A percentile compares a stretch with the other conserved stretches of the same genome.
phyloP scores from a whole-genome alignment of 75 land plant genomes.

The Chamaecyparis obtusa region DNA sequence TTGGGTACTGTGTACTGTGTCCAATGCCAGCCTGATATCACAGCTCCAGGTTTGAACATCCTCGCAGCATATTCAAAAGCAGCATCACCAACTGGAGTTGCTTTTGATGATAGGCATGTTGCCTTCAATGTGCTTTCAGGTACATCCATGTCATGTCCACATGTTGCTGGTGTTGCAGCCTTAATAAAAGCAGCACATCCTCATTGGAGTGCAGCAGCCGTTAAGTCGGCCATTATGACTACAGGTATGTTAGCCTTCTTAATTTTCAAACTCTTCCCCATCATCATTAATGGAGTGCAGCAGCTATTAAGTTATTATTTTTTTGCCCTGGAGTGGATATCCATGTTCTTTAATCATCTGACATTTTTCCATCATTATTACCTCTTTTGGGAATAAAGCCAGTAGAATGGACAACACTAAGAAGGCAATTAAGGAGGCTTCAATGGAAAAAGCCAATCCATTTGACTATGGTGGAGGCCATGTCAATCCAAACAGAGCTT shows the following conservation, averaged over 20 bases:
- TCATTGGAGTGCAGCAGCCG: slow-evolving; percentile 41
- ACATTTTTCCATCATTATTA: neutral
- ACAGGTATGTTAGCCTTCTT: slow-evolving; percentile 21
- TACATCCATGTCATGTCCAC: slow-evolving; percentile 46
- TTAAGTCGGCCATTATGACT: slow-evolving; percentile 38
- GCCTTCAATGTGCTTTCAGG: slow-evolving; percentile 30
- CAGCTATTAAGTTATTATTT: neutral
- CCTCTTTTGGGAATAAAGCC: slow-evolving; percentile 19
- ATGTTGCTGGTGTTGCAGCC: slow-evolving; percentile 25
- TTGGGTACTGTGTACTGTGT: neutral
- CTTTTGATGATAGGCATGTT: slow-evolving; percentile 13
- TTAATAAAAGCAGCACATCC: slow-evolving; percentile 33
- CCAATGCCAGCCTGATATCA: slow-evolving; percentile 34
- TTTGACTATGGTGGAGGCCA: slow-evolving; percentile 60
- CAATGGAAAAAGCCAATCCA: slow-evolving; percentile 29
- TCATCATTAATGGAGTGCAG: too few species aligned
- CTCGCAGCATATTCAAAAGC: slow-evolving; percentile 28
- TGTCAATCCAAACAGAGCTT: slow-evolving; percentile 38
- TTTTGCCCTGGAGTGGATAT: too few species aligned
- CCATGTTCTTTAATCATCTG: neutral
- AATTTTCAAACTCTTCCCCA: too few species aligned
- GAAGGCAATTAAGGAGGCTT: slow-evolving; percentile 28
- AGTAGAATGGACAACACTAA: slow-evolving; percentile 25
- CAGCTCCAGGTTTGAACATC: slow-evolving; percentile 40
- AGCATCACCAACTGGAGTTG: slow-evolving; percentile 13